Evolutionary conservation across 2,329 filamentous ascomycete genomes (phyloP), one percentile per base, ranked within the genome.

Genomic region (Tolypocladium amazonense): DNA sequence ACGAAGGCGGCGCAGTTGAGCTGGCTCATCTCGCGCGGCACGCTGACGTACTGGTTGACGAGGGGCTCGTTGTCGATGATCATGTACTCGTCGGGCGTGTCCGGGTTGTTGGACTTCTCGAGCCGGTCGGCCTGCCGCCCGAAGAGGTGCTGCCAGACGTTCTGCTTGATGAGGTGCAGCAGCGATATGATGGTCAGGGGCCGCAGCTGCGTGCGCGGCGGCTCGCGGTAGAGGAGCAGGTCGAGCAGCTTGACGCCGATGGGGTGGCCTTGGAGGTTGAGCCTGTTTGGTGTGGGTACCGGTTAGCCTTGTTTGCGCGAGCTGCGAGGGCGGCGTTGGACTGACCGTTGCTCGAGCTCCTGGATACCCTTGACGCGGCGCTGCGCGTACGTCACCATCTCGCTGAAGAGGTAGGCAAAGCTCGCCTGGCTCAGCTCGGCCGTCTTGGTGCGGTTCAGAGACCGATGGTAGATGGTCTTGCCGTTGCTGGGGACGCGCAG

Each of bases 401-500:
- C 93, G 62, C 88, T 88, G 72, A 99, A 97, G 61, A 99, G 81
- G 74, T 96, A 97, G 50, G 94, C 93, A 76, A 99, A 97, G 75
- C 90, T 92, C 14, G 94, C 86, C 71, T 95, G 89, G 73, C 92
- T 96, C 65, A 95, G 85, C 79, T 97, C 93, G 61, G 89, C 84
- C 67, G 89, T 90, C 73, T 91, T 90, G 68, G 87, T 88, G 64
- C 94, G 89, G 76, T 97, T 97, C 62, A 97, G 81, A 63, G 96
- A 92, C 59, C 94, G 85, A 79, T 97, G 92, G 79, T 97, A 99
- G 78, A 99, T 97, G 65, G 92, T 96, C 79, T 97, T 97, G 78
- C 92, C 91, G 74, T 87, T 96, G 60, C 90, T 90, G 56, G 94
- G 93, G 70, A 95, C 90, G 66, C 92, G 89, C 63, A 99, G 86